Percentiles rank a stretch among this genome's conserved stretches.
Conservation (phyloP, 2,329 filamentous ascomycete species). For the Hypoxylon sp. region DNA sequence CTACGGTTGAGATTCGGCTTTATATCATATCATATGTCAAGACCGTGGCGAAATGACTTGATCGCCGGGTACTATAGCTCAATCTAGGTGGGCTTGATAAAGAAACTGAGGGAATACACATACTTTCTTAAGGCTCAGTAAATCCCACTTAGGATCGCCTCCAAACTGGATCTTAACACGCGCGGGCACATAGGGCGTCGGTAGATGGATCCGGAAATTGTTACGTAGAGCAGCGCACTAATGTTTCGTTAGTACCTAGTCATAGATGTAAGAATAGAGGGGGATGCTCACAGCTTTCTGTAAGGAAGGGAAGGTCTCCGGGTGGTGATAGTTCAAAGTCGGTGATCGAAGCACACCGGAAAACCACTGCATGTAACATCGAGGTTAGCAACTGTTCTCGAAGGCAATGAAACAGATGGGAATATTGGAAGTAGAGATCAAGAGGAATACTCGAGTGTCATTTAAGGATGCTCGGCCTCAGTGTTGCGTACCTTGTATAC, state of each 20-base stretch:
- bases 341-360: constrained; percentile 32
- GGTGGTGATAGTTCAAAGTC: constrained; percentile 31
- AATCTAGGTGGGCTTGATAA: no score
- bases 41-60: no score
- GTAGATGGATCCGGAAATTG: constrained; percentile 38
- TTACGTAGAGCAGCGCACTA: constrained; percentile 31
- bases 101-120: background rate
- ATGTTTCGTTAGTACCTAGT: background rate
- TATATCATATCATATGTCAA: no score
- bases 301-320: constrained; percentile 7
- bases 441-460: no score
- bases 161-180: constrained; percentile 40
- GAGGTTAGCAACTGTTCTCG: no score
- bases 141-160: constrained; percentile 32
- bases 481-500: no score
- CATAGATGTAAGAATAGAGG: background rate
- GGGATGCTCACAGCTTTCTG: constrained; percentile 21
- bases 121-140: constrained; percentile 39
- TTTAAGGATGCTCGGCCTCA: no score
- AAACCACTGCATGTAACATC: no score
- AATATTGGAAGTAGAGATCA: no score
- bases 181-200: background rate
- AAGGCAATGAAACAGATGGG: no score
- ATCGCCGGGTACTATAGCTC: background rate
- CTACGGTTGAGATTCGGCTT: no score